These are phyloP conservation scores for Heracleum sosnowskyi DNA, from an alignment of 129 eudicot species.

Conservation along the genomic window DNA sequence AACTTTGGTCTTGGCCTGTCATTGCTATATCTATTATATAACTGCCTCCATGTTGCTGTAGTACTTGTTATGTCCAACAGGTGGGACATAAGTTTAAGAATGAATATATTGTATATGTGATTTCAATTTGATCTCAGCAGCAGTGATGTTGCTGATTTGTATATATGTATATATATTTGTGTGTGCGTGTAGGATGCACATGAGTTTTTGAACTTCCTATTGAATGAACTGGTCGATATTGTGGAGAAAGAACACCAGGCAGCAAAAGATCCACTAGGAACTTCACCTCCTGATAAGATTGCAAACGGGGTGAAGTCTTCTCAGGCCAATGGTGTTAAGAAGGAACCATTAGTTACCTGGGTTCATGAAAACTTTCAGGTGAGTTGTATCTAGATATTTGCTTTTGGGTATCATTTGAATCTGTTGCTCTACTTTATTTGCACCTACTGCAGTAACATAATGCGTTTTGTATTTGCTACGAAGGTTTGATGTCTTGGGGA, in stretches of 20 bases:
- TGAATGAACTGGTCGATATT: conserved; percentile 86
- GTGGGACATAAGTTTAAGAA: neutral
- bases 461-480: neutral
- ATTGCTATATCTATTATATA: too few species aligned
- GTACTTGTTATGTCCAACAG: too few species aligned
- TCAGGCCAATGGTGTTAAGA: conserved; percentile 49
- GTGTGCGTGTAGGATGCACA: conserved; percentile 71
- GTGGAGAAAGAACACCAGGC: conserved; percentile 66
- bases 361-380: conserved; percentile 95
- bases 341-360: conserved; percentile 80
- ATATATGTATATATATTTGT: neutral
- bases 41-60: too few species aligned
- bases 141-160: neutral
- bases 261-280: conserved; percentile 31
- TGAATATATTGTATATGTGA: neutral
- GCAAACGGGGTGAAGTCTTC: conserved; percentile 43
- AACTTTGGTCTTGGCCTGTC: too few species aligned
- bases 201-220: conserved; percentile 81
- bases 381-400: conserved; percentile 10
- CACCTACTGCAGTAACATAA: neutral
- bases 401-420: neutral
- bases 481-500: neutral
- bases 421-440: conserved; percentile 2
- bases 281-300: conserved; percentile 40
- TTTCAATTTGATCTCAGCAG: neutral